Evolutionary conservation across 2,329 filamentous ascomycete genomes (phyloP).

Genomic region (Amauroascus niger): DNA sequence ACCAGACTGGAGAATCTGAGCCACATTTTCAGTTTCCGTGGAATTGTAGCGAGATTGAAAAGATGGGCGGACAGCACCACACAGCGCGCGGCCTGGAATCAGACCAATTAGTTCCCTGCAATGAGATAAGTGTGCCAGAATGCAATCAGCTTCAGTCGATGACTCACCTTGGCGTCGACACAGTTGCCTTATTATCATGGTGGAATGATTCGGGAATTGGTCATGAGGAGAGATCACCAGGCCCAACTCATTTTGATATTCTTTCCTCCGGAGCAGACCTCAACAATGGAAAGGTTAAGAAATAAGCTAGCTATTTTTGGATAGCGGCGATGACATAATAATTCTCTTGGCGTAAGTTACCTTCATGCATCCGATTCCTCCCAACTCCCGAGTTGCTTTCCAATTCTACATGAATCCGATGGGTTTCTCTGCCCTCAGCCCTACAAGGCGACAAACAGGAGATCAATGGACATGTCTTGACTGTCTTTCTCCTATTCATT

Average conservation of each 20-base stretch:
- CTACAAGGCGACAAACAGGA: not conserved
- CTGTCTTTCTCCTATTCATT: not conserved
- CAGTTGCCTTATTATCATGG: conserved; percentile 36
- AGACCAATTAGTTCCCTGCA: not conserved
- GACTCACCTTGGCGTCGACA: conserved; percentile 35
- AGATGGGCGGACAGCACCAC: conserved; percentile 4
- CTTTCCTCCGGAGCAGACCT: not conserved
- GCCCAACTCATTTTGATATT: conserved; percentile 6
- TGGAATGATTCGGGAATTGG: conserved; percentile 17
- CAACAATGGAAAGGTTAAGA: not conserved
- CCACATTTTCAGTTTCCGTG: not conserved
- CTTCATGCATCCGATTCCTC: not conserved
- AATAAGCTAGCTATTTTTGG: not conserved
- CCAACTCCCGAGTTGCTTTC: not conserved
- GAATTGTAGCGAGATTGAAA: conserved; percentile 5
- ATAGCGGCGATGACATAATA: not conserved
- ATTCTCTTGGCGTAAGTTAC: not conserved
- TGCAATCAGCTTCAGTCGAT: not conserved
- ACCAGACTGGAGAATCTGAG: not conserved
- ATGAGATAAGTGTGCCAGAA: not conserved
- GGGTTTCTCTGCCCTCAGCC: not conserved
- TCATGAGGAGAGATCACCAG: conserved; percentile 13
- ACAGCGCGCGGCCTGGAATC: conserved; percentile 7
- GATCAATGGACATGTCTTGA: not conserved
- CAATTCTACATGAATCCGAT: not conserved